Percentiles rank a stretch among this genome's conserved stretches.
Conservation (phyloP, 1,284 basidiomycete genomes). For the Rhizoctonia solani region DNA sequence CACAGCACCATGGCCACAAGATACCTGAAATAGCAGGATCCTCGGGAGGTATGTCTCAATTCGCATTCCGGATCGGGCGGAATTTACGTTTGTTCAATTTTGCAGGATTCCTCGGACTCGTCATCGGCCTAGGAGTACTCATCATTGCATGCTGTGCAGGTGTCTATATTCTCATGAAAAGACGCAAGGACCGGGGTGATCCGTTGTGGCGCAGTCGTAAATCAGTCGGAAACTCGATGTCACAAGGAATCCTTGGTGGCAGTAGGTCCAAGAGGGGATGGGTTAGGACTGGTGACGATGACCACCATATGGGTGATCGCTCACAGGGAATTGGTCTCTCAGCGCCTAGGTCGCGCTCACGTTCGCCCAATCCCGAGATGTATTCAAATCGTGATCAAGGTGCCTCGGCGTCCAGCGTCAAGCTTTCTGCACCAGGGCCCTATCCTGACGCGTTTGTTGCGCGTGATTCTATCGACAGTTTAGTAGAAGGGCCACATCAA, state of each 20-base stretch:
- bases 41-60: conserved; percentile 30
- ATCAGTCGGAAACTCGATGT: neutral
- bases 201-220: conserved; percentile 34
- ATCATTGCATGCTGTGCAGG: conserved; percentile 35
- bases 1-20: conserved; percentile 33
- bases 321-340: conserved; percentile 29
- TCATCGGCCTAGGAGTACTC: conserved; percentile 37
- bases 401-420: conserved; percentile 15
- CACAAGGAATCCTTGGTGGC: conserved; percentile 21
- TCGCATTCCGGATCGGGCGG: neutral
- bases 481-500: conserved; percentile 35
- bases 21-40: conserved; percentile 37
- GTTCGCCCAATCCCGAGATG: conserved; percentile 24
- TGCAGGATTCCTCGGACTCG: conserved; percentile 37
- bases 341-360: conserved; percentile 29
- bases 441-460: conserved; percentile 36
- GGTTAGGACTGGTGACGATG: conserved; percentile 34
- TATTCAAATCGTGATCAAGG: conserved; percentile 31
- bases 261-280: conserved; percentile 9
- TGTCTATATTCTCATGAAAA: conserved; percentile 35
- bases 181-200: conserved; percentile 33
- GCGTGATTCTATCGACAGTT: conserved; percentile 35
- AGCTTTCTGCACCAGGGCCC: conserved; percentile 26
- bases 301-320: conserved; percentile 7
- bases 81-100: neutral